phyloP scores from a whole-genome alignment of 306 rosid species.

The Sophora flavescens region DNA sequence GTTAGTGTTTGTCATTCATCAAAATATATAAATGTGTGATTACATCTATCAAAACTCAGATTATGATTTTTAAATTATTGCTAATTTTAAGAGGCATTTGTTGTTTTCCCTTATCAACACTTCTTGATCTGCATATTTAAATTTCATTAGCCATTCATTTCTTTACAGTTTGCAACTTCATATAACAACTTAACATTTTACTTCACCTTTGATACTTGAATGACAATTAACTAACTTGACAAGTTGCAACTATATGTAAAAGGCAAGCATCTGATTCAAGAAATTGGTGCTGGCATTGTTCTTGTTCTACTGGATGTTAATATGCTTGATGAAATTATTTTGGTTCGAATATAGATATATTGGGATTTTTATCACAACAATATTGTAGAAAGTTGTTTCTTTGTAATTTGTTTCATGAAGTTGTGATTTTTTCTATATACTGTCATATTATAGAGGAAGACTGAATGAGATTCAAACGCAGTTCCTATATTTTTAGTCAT shows the following conservation, averaged over 20 bases:
- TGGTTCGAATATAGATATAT: constrained; percentile 22
- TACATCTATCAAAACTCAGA: neutral
- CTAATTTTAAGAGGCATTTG: neutral
- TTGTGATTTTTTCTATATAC: neutral
- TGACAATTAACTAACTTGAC: constrained; percentile 12
- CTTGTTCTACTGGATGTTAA: constrained; percentile 59
- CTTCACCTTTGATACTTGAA: constrained; percentile 21
- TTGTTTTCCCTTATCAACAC: neutral
- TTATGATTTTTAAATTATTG: neutral
- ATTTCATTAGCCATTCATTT: constrained; percentile 20
- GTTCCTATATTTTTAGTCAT: neutral
- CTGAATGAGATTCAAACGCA: neutral
- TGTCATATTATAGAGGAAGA: neutral
- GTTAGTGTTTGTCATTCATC: too few species aligned
- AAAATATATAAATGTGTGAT: too few species aligned
- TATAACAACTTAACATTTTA: neutral
- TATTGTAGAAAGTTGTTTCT: neutral
- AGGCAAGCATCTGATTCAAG: too few species aligned
- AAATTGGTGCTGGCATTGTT: constrained; percentile 72
- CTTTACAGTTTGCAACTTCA: neutral
- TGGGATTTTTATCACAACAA: neutral
- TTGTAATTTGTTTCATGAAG: too few species aligned
- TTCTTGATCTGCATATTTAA: neutral
- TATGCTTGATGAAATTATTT: constrained; percentile 49
- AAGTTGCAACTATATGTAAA: constrained; percentile 21